These are phyloP conservation scores for Fusarium penzigii DNA, from an alignment of 2,329 filamentous ascomycete species.

Conservation along the genomic window DNA sequence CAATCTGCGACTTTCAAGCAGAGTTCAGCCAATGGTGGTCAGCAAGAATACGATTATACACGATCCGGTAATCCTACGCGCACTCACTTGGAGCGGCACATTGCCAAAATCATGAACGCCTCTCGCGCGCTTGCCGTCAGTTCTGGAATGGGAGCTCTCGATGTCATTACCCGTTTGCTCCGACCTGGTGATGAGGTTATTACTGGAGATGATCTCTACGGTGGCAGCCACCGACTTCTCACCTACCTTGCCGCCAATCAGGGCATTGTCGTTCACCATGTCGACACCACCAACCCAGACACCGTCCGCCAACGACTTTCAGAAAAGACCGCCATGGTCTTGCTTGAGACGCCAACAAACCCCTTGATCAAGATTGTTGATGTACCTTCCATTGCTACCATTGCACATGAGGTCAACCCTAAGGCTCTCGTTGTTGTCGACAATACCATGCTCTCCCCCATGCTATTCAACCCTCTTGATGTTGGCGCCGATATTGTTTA, in stretches of 20 bases:
- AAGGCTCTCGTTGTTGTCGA: slow-evolving; percentile 87
- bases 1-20: slow-evolving; percentile 99
- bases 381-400: slow-evolving; percentile 74
- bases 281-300: slow-evolving; percentile 84
- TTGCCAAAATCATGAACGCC: slow-evolving; percentile 99
- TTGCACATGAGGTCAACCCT: slow-evolving; percentile 76
- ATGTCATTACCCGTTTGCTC: slow-evolving; percentile 90
- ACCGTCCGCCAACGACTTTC: slow-evolving; percentile 69
- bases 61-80: slow-evolving; percentile 96
- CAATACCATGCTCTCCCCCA: slow-evolving; percentile 98
- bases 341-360: slow-evolving; percentile 96
- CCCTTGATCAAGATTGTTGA: slow-evolving; percentile 98
- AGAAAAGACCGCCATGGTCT: slow-evolving; percentile 88
- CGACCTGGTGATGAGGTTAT: slow-evolving; percentile 95
- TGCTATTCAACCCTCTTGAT: slow-evolving; percentile 91
- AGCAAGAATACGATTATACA: slow-evolving; percentile 94
- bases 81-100: slow-evolving; percentile 91
- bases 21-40: slow-evolving; percentile 73
- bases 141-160: slow-evolving; percentile 95
- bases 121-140: slow-evolving; percentile 88
- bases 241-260: slow-evolving; percentile 89
- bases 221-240: slow-evolving; percentile 88
- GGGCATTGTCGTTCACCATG: slow-evolving; percentile 91
- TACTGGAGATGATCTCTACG: slow-evolving; percentile 95
- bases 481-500: slow-evolving; percentile 95